A percentile compares a stretch with the other conserved stretches of the same genome.
Evolutionary conservation across 208 protist species (phyloP).

Genomic region (Herpetomonas tarakana): DNA sequence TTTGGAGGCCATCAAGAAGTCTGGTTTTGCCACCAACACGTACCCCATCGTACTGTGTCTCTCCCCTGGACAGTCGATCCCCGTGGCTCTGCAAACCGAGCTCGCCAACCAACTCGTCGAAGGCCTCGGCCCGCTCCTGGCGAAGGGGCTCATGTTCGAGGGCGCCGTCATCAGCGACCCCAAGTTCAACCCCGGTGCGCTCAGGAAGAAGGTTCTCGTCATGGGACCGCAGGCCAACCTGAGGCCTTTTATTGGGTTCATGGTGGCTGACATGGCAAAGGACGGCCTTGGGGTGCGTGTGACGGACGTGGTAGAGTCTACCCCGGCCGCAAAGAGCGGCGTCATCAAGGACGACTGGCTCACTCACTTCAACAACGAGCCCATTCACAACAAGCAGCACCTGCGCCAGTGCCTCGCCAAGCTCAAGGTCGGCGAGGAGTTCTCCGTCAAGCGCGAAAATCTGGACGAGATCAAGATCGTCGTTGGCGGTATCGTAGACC

Average conservation of each 20-base stretch:
- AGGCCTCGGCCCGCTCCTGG: slow-evolving; percentile 48
- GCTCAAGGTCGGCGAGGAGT: slow-evolving; percentile 77
- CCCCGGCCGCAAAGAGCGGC: slow-evolving; percentile 78
- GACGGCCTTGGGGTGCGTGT: slow-evolving; percentile 86
- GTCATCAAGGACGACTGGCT: slow-evolving; percentile 87
- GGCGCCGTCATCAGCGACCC: slow-evolving; percentile 84
- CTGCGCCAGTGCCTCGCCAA: slow-evolving; percentile 58
- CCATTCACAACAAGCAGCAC: slow-evolving; percentile 80
- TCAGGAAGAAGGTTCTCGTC: slow-evolving; percentile 81
- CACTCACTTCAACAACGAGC: slow-evolving; percentile 73
- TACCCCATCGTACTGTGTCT: slow-evolving; percentile 85
- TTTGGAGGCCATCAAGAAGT: slow-evolving; percentile 65
- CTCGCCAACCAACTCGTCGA: slow-evolving; percentile 56
- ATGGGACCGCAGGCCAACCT: slow-evolving; percentile 63
- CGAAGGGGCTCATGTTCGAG: slow-evolving; percentile 87
- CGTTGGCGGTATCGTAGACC: slow-evolving; percentile 74
- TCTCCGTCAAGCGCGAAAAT: slow-evolving; percentile 80
- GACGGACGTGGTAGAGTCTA: slow-evolving; percentile 75
- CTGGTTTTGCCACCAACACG: slow-evolving; percentile 63
- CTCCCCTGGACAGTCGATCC: slow-evolving; percentile 35
- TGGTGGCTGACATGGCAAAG: slow-evolving; percentile 88
- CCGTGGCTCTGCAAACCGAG: slow-evolving; percentile 50
- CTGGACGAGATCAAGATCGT: slow-evolving; percentile 83
- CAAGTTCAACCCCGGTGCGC: slow-evolving; percentile 83
- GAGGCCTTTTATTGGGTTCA: slow-evolving; percentile 83